A percentile compares a stretch with the other conserved stretches of the same genome.
Conservation (phyloP, 345 rosid genomes). For the Leavenworthia alabamica region DNA sequence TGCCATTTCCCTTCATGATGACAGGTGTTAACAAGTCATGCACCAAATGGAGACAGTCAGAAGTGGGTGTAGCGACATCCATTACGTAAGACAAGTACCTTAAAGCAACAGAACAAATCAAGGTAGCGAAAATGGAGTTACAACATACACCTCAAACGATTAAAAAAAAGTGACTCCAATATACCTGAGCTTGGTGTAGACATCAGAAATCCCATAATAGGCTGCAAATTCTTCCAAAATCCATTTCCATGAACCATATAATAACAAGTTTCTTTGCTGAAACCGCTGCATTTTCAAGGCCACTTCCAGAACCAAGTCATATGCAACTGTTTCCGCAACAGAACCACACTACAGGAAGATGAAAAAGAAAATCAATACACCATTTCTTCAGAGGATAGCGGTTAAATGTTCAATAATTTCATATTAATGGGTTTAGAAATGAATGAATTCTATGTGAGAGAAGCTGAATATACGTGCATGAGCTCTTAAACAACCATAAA, state of each 20-base stretch:
- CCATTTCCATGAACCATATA: slow-evolving; percentile 97
- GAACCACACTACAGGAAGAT: slow-evolving; percentile 64
- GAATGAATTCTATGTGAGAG: background rate
- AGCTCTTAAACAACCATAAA: background rate
- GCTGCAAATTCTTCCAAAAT: slow-evolving; percentile 83
- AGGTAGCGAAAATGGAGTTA: background rate
- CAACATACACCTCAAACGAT: slow-evolving; percentile 5
- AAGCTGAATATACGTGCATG: background rate
- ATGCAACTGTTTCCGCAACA: slow-evolving; percentile 97
- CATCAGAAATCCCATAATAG: slow-evolving; percentile 89
- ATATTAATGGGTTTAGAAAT: background rate
- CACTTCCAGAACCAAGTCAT: slow-evolving; percentile 82
- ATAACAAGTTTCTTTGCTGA: slow-evolving; percentile 78
- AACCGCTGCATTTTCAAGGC: slow-evolving; percentile 85
- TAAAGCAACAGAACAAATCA: slow-evolving; percentile 19
- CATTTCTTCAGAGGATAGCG: background rate
- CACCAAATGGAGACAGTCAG: slow-evolving; percentile 86
- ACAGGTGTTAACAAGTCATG: slow-evolving; percentile 77
- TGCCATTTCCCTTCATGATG: slow-evolving; percentile 76
- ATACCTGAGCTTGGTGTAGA: slow-evolving; percentile 85
- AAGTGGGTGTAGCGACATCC: slow-evolving; percentile 98
- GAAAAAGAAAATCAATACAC: slow-evolving; percentile 15
- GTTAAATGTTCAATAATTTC: background rate
- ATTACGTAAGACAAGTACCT: slow-evolving; percentile 93
- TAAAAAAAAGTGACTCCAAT: background rate